Evolutionary conservation across 148 eudicot genomes (phyloP), one percentile per base, ranked within the genome.

Genomic region (Amaranthus hypochondriacus): DNA sequence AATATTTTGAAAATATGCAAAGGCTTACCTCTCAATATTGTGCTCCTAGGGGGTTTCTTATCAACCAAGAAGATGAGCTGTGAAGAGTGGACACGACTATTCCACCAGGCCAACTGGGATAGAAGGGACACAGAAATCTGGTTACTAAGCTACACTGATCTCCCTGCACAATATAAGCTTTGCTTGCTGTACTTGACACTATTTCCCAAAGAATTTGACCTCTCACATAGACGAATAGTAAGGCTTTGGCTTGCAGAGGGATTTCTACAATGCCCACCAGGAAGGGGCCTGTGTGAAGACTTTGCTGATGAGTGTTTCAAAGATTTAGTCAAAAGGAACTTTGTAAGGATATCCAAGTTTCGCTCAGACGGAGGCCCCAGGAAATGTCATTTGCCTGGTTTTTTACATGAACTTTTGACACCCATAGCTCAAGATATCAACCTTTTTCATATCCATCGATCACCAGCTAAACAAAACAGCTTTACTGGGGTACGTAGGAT

Each of bases 181-280:
- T 86, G 89, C 64, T 68, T 86, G 53, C 84, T 86, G 28, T 86
- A 86, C 67, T 28, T 86, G 73, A 70, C 70, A 9, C 87, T 86
- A 9, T 86, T 86, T 64, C 87, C 85, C 5, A 75, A 80, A 77
- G 85, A 72, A 44, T 58, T 42, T 61, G 84, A 80, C 52, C 66
- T 86, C 62, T 79, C 85, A 2, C 84, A 80, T 1, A 75, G 87
- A 74, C 75, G 87, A 77, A 61, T 86, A 64, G 56, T 62, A 21
- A 78, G 84, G 44, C 58, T 86, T 61, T 86, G 87, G 87, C 77
- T 81, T 54, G 85, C 89, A 9, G 89, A 86, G 69, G 89, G 89
- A 43, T 86, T 86, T 48, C 77, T 82, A 47, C 76, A 67, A 63
- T n/a, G 53, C 58, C 54, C 67, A 15, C 48, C 48, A 68, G 71